Percentiles rank a stretch among this genome's conserved stretches.
Conservation (phyloP, 805 yeast genomes). For the Candida xiaguanensis region DNA sequence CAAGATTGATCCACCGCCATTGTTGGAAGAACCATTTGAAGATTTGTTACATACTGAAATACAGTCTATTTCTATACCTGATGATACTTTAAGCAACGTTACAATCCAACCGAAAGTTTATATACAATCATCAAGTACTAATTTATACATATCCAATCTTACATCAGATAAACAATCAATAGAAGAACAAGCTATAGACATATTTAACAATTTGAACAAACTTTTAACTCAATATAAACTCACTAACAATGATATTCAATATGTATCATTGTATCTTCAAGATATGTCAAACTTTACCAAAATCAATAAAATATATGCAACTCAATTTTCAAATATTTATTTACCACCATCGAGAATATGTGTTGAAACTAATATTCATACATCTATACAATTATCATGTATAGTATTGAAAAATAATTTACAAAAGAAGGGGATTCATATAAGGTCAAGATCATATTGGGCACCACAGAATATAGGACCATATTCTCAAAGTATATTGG, state of each 20-base stretch:
- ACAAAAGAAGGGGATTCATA: conserved; percentile 70
- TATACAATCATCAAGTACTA: conserved; percentile 13
- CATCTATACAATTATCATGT: conserved; percentile 58
- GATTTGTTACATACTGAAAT: conserved; percentile 17
- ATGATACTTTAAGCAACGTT: background rate
- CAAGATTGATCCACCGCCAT: conserved; percentile 25
- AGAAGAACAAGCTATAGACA: conserved; percentile 42
- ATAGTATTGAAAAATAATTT: conserved; percentile 32
- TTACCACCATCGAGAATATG: conserved; percentile 89
- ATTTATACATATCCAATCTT: conserved; percentile 29
- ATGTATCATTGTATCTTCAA: conserved; percentile 55
- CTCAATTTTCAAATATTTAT: conserved; percentile 51
- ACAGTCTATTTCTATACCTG: background rate
- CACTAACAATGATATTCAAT: conserved; percentile 48
- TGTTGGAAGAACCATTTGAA: conserved; percentile 41
- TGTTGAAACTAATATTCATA: conserved; percentile 51
- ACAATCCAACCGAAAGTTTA: background rate
- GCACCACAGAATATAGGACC: conserved; percentile 99
- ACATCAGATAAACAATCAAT: conserved; percentile 16
- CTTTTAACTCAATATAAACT: conserved; percentile 28
- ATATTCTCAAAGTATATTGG: conserved; percentile 78
- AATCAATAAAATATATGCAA: conserved; percentile 60
- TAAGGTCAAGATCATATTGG: conserved; percentile 94
- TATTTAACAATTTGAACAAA: conserved; percentile 42
- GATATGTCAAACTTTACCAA: conserved; percentile 62